Conservation (phyloP, 768 basidiomycete species). For the Lentinula guzmanii region DNA sequence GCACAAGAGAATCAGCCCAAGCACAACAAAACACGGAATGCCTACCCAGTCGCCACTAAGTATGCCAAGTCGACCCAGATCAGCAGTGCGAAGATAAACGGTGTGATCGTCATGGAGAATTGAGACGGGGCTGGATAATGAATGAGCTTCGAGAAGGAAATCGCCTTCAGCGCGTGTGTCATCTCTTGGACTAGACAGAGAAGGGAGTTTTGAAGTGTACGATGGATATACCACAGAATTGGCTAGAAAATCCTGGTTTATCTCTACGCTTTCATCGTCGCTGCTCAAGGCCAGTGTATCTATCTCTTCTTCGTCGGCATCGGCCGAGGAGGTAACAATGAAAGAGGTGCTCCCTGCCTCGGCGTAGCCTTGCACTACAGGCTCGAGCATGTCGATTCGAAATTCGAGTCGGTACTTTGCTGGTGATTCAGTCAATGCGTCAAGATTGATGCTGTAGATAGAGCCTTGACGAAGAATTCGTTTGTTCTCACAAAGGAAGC, state of each 20-base stretch:
- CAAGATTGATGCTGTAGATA: constrained; percentile 22
- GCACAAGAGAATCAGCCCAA: constrained; percentile 7
- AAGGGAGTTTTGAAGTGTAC: constrained; percentile 15
- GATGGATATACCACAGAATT: constrained; percentile 33
- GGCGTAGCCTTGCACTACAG: constrained; percentile 67
- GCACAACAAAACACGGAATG: neutral
- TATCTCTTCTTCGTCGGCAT: constrained; percentile 3
- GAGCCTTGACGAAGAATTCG: constrained; percentile 49
- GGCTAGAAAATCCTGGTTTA: constrained; percentile 67
- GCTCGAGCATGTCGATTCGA: constrained; percentile 56
- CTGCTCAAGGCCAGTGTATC: constrained; percentile 11
- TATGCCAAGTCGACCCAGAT: constrained; percentile 59
- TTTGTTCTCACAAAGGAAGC: constrained; percentile 34
- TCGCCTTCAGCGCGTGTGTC: constrained; percentile 5
- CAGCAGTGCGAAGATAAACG: constrained; percentile 56
- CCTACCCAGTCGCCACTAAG: constrained; percentile 77
- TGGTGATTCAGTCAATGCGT: constrained; percentile 8
- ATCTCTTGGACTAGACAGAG: constrained; percentile 6
- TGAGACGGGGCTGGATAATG: constrained; percentile 22
- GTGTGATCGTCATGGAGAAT: constrained; percentile 42
- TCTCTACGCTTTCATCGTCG: constrained; percentile 50
- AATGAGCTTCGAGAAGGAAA: constrained; percentile 7
- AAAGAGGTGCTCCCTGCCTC: constrained; percentile 44
- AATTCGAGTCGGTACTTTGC: constrained; percentile 26
- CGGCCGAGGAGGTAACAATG: constrained; percentile 29